A percentile compares a stretch with the other conserved stretches of the same genome.
Conservation (phyloP, 352 stramenopile species). For the Phytophthora sp. region DNA sequence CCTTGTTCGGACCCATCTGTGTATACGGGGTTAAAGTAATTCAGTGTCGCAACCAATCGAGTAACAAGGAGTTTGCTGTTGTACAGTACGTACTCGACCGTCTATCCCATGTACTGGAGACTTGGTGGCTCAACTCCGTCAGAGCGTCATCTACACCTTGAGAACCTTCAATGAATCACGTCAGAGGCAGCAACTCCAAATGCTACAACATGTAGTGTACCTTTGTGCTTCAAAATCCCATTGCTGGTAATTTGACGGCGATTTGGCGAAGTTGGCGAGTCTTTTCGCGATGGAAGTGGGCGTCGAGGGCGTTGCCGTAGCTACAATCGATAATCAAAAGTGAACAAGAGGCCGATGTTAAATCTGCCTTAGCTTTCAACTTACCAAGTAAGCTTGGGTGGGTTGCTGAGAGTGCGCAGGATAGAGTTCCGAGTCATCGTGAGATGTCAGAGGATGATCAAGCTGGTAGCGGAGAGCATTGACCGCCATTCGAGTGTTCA, state of each 20-base stretch:
- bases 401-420: slow-evolving; percentile 50
- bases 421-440: slow-evolving; percentile 72
- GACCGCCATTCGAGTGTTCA: slow-evolving; percentile 64
- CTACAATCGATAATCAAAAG: slow-evolving; percentile 23
- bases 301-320: slow-evolving; percentile 58
- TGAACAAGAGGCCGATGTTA: background rate
- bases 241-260: slow-evolving; percentile 13
- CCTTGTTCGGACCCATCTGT: slow-evolving; percentile 41
- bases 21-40: background rate
- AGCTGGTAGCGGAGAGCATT: slow-evolving; percentile 82
- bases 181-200: background rate
- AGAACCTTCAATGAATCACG: slow-evolving; percentile 22
- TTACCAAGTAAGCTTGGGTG: slow-evolving; percentile 62
- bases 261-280: slow-evolving; percentile 27
- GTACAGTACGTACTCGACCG: slow-evolving; percentile 29
- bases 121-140: slow-evolving; percentile 61
- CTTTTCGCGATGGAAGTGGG: slow-evolving; percentile 31
- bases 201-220: slow-evolving; percentile 1
- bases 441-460: slow-evolving; percentile 77
- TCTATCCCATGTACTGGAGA: slow-evolving; percentile 48
- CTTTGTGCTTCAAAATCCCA: slow-evolving; percentile 31
- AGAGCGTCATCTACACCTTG: slow-evolving; percentile 65
- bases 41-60: background rate
- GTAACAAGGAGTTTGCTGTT: too few species aligned
- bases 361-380: background rate